Percentiles rank a stretch among this genome's conserved stretches.
These are phyloP conservation scores for Fraxinus velutina DNA, from an alignment of 305 asterid genomes.

Conservation along the genomic window DNA sequence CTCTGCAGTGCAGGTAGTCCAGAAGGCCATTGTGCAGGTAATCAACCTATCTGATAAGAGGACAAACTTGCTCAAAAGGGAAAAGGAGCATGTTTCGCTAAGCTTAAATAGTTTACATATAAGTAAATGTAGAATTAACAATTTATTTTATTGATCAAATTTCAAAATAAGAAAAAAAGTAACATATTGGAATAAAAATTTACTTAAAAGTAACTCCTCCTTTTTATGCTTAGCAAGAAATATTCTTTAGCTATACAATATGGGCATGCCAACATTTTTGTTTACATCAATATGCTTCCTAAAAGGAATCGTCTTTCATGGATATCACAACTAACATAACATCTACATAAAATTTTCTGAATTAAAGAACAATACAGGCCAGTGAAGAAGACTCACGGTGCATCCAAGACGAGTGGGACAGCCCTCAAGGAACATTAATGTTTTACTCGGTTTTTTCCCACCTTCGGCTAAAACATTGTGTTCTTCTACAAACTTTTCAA, in stretches of 20 bases:
- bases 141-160: not conserved
- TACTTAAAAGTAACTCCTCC: not conserved
- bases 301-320: constrained; percentile 9
- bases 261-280: not conserved
- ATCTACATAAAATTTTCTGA: not conserved
- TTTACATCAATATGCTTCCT: not conserved
- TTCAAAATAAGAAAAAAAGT: not conserved
- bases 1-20: not conserved
- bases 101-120: not conserved
- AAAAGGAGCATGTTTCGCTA: not conserved
- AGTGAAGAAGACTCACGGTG: constrained; percentile 55
- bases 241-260: not conserved
- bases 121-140: not conserved
- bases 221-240: not conserved
- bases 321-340: not conserved
- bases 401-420: constrained; percentile 86
- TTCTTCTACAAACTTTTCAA: constrained; percentile 82
- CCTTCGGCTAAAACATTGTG: constrained; percentile 56
- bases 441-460: constrained; percentile 72
- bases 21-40: not conserved
- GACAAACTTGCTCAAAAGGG: not conserved
- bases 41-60: not conserved
- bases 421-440: constrained; percentile 91
- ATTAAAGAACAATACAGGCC: not conserved
- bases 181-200: not conserved